phyloP scores from a whole-genome alignment of 2,329 filamentous ascomycete genomes.

The Tolypocladium capitatum region DNA sequence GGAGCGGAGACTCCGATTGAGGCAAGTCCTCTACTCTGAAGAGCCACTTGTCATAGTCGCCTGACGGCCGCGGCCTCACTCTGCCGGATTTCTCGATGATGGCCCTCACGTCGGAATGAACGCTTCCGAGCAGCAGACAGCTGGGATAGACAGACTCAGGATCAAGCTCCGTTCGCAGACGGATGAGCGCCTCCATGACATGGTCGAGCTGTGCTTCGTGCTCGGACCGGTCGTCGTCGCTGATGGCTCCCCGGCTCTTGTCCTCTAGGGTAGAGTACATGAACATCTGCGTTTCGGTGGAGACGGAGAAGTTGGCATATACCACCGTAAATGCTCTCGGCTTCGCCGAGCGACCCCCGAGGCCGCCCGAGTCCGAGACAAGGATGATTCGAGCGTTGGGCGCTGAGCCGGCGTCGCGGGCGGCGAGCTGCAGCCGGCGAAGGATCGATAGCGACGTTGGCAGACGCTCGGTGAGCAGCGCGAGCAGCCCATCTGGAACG shows the following conservation, averaged over 20 bases:
- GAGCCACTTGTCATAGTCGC: slow-evolving; percentile 42
- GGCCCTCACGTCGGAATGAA: slow-evolving; percentile 16
- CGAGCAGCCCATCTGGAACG: slow-evolving; percentile 25
- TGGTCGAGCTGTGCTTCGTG: slow-evolving; percentile 20
- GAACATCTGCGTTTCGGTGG: slow-evolving; percentile 53
- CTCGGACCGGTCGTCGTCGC: slow-evolving; percentile 2
- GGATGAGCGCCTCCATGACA: slow-evolving; percentile 16
- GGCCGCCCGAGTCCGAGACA: slow-evolving; percentile 9
- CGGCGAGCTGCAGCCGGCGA: slow-evolving; percentile 48
- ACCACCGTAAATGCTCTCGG: slow-evolving; percentile 35
- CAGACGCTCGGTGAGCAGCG: slow-evolving; percentile 34
- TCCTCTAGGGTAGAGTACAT: slow-evolving; percentile 43
- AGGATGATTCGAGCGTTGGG: slow-evolving; percentile 29
- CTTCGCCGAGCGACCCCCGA: neutral
- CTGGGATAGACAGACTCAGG: slow-evolving; percentile 7
- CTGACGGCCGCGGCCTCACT: slow-evolving; percentile 13
- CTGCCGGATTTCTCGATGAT: slow-evolving; percentile 13
- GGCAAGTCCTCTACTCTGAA: slow-evolving; percentile 36
- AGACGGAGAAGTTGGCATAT: slow-evolving; percentile 46
- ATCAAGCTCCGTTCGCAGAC: slow-evolving; percentile 12
- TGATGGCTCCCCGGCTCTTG: slow-evolving; percentile 1
- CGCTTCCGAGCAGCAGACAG: slow-evolving; percentile 22
- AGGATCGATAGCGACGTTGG: slow-evolving; percentile 48
- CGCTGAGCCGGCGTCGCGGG: slow-evolving; percentile 26
- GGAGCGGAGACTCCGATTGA: slow-evolving; percentile 16